phyloP scores from a whole-genome alignment of 305 asterid species.

The Rubia tinctorum region DNA sequence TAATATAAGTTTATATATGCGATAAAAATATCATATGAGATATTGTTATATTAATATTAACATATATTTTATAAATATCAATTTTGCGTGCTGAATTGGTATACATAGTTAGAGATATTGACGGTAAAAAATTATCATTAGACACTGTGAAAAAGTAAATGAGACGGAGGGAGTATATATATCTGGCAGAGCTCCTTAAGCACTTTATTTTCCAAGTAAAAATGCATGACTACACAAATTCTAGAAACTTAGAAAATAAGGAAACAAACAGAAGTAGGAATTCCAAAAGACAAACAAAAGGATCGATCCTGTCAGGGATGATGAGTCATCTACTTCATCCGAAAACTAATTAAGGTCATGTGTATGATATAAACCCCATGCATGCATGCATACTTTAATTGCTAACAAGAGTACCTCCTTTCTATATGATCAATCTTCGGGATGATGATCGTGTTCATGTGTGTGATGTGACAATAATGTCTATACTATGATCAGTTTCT shows the following conservation, averaged over 20 bases:
- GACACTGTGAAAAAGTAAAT: too few relatives aligned
- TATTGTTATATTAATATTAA: too few relatives aligned
- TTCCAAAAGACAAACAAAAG: constrained; percentile 17
- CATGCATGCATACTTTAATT: constrained; percentile 4
- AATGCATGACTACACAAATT: background rate
- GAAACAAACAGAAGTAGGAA: background rate
- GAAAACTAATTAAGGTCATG: constrained; percentile 6
- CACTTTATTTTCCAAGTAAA: background rate
- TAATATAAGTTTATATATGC: too few relatives aligned
- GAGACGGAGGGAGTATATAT: too few relatives aligned
- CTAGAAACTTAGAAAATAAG: background rate
- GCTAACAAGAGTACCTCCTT: background rate
- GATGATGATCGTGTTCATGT: constrained; percentile 1
- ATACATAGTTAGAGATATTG: too few relatives aligned
- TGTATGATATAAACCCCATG: background rate
- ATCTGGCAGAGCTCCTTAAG: background rate
- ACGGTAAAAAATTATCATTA: too few relatives aligned
- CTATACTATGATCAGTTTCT: constrained; percentile 20
- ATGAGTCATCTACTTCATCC: constrained; percentile 7
- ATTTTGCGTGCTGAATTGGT: too few relatives aligned
- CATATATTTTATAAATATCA: too few relatives aligned
- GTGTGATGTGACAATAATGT: background rate
- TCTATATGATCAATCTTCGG: constrained; percentile 7
- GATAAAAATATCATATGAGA: too few relatives aligned
- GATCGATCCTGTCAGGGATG: constrained; percentile 17